Base-by-base conservation (phyloP, 495 filamentous ascomycete genomes). In the Neurospora intermedia region DNA sequence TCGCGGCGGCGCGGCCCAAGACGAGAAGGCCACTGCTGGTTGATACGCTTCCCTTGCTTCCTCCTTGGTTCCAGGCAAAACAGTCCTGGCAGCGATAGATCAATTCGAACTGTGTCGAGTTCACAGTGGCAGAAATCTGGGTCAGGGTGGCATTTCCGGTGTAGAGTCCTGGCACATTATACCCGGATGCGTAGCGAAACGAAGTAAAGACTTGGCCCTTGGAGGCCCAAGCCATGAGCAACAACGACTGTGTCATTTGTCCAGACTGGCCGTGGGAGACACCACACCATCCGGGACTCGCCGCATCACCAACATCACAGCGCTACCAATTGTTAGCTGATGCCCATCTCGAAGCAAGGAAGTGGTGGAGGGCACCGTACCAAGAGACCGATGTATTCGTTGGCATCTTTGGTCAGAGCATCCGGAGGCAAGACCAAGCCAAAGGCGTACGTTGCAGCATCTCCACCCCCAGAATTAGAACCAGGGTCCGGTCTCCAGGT, bases 31-130 rank as follows among this genome's bases (percentile, higher is more conserved):
- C 76, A 5, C 43, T 35, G 40, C 45, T 78, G 70, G 79, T 81
- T 4, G 77, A 77, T 1, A 80, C 77, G 35, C 54, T 78, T 7
- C 69, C 77, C 18, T 9, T 69, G 71, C 40, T 72, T 11, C 78
- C 76, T 16, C 73, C 79, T 70, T 80, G 77, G 70, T 78, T 80
- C 88, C 89, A 91, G 3, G 80, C 79, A 45, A 88, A 83, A 80
- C 90, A 92, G 78, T 86, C 83, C 76, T 88, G 81, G 82, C 90
- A 92, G 31, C 87, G 83, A 80, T 89, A 91, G 40, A 90, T 84
- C 23, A 90, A 77, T 70, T 85, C 85, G 77, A 86, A 92, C 76
- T 83, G 74, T 46, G 81, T 82, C 62, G 83, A 78, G 76, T 86
- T 89, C 73, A 89, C 79, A 69, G 77, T 84, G n/a, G 84, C 82